phyloP scores from a whole-genome alignment of 805 yeast genomes.

The Lipomyces starkeyi region DNA sequence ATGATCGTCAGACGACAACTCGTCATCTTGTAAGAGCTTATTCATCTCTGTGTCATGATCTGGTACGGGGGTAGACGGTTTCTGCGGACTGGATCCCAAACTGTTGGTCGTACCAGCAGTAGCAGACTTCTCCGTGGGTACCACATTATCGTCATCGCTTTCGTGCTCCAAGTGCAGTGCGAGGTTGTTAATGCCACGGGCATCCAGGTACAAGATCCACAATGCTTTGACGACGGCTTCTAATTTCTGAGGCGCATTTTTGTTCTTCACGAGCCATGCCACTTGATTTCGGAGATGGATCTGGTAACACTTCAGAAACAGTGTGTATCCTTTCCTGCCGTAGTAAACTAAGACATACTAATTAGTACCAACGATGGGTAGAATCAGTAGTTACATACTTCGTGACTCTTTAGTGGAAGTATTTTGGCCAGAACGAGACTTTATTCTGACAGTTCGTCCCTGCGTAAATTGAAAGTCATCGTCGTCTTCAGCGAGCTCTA shows the following conservation, averaged over 20 bases:
- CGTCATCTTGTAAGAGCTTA: background rate
- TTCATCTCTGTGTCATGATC: slow-evolving; percentile 4
- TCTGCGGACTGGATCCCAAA: slow-evolving; percentile 1
- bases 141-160: background rate
- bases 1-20: background rate
- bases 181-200: slow-evolving; percentile 22
- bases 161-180: slow-evolving; percentile 14
- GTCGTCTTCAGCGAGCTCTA: slow-evolving; percentile 84
- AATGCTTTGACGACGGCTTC: slow-evolving; percentile 36
- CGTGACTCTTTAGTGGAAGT: slow-evolving; percentile 41
- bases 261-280: slow-evolving; percentile 48
- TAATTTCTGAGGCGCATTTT: slow-evolving; percentile 39
- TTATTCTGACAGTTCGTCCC: slow-evolving; percentile 23
- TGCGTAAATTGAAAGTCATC: slow-evolving; percentile 55
- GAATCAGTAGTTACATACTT: slow-evolving; percentile 19
- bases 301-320: slow-evolving; percentile 58
- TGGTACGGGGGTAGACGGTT: background rate
- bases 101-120: background rate
- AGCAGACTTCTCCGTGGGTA: background rate
- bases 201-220: slow-evolving; percentile 33
- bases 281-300: slow-evolving; percentile 57
- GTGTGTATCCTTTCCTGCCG: slow-evolving; percentile 56
- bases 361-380: background rate
- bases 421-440: slow-evolving; percentile 33
- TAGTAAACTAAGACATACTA: slow-evolving; percentile 45